Base-by-base conservation (phyloP, 169 alveolate genomes). In the Babesia caballi region DNA sequence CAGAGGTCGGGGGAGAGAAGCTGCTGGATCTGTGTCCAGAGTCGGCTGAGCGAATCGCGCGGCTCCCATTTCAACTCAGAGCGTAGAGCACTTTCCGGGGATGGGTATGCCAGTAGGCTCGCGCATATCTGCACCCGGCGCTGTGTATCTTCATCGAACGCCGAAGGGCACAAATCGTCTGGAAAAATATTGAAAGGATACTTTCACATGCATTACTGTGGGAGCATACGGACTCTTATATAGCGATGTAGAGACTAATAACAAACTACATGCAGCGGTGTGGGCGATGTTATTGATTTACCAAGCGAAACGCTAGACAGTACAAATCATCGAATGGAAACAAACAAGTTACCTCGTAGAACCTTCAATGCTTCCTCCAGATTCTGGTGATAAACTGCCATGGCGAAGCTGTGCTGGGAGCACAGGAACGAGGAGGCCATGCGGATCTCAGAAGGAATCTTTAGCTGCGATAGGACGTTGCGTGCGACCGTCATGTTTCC, bases 321-420 rank as follows among this genome's bases (percentile, higher is more conserved):
- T n/a, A n/a, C n/a, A n/a, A n/a, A n/a, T n/a, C n/a, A n/a, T n/a
- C n/a, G n/a, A n/a, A n/a, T n/a, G n/a, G n/a, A n/a, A 4, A 6
- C 19, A 5, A 9, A 7, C 7, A 73, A 50, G 80, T 30, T 52
- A 81, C 85, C 88, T 36, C 91, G 54, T 38, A 88, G 49, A 44
- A 86, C 68, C 41, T 74, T 59, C 32, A 88, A 54, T 15, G 93
- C 91, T 50, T 82, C 84, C 36, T 75, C 84, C 23, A 67, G 30
- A 49, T 84, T 74, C 0, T 75, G 66, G 40, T 63, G 41, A 68
- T 88, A 61, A 38, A 88, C 59, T 17, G 87, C 66, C 33, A 60
- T 86, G 46, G 83, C 82, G 70, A 80, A 88, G 38, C 82, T 75
- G 42, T 88, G 91, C 47, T 88, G 89, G 74, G 87, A 84, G 30